These are phyloP conservation scores for Nakazawaea pomicola DNA, from an alignment of 805 yeast genomes.

Conservation along the genomic window DNA sequence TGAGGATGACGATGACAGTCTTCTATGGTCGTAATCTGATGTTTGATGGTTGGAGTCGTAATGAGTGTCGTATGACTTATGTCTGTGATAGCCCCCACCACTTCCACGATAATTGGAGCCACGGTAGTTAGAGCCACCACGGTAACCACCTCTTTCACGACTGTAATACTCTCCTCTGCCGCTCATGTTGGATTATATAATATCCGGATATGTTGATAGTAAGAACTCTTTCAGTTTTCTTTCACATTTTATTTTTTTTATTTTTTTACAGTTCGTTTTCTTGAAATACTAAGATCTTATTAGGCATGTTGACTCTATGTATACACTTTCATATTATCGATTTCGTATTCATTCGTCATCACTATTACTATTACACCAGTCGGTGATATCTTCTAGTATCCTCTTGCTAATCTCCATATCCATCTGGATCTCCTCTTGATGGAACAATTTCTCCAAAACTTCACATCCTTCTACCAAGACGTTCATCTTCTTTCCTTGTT, in stretches of 20 bases:
- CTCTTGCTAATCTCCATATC: slow-evolving; percentile 51
- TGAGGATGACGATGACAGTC: neutral
- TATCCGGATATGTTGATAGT: neutral
- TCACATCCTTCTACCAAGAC: slow-evolving; percentile 81
- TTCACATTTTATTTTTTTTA: neutral
- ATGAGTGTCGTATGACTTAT: neutral
- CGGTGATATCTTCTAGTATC: slow-evolving; percentile 57
- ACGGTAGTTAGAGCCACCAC: slow-evolving; percentile 11
- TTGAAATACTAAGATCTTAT: neutral
- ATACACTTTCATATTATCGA: too few species aligned
- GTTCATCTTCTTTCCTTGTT: slow-evolving; percentile 35
- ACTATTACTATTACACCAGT: slow-evolving; percentile 52
- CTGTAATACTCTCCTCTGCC: slow-evolving; percentile 4
- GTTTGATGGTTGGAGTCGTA: too few species aligned
- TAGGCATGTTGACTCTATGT: too few species aligned
- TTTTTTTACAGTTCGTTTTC: neutral
- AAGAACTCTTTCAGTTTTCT: too few species aligned
- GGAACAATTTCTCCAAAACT: slow-evolving; percentile 50
- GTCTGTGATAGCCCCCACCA: slow-evolving; percentile 2
- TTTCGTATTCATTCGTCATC: slow-evolving; percentile 34
- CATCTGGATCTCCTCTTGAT: slow-evolving; percentile 53
- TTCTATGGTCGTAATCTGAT: neutral
- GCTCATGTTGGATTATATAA: neutral
- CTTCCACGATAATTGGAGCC: slow-evolving; percentile 1
- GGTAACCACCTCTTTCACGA: neutral